phyloP scores from a whole-genome alignment of 78 protist genomes.

The Emiliania huxleyi region DNA sequence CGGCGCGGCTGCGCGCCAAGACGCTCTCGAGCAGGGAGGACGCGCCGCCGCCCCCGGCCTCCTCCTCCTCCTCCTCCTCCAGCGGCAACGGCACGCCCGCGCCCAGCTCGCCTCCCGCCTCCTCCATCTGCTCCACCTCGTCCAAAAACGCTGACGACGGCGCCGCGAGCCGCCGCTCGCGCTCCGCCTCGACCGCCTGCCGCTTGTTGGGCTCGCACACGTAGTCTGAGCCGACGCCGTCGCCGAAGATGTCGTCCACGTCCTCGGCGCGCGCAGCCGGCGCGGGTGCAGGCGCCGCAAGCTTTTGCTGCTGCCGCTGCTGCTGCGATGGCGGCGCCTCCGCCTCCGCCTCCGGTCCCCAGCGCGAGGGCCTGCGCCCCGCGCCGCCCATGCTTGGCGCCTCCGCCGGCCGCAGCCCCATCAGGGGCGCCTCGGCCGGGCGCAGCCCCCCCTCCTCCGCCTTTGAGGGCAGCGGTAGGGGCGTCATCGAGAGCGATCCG shows the following conservation, averaged over 20 bases:
- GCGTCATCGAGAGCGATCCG: background rate
- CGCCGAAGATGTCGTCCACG: slow-evolving; percentile 27
- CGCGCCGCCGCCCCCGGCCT: background rate
- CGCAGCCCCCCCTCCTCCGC: background rate
- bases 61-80: background rate
- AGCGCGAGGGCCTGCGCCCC: background rate
- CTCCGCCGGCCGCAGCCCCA: background rate
- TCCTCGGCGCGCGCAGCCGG: background rate
- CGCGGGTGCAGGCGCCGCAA: background rate
- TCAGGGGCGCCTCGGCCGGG: background rate
- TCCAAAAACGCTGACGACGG: background rate
- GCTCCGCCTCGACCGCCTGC: background rate
- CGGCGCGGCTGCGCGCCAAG: background rate
- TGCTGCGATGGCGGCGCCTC: background rate
- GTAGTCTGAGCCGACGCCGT: slow-evolving; percentile 1
- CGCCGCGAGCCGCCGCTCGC: background rate
- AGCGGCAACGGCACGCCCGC: too few species aligned
- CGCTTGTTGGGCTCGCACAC: background rate
- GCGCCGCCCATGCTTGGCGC: too few species aligned
- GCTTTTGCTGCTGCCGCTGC: background rate
- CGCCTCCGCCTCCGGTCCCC: background rate
- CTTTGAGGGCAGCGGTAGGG: background rate
- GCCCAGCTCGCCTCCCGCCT: background rate
- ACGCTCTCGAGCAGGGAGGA: background rate
- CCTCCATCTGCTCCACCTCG: background rate